A percentile compares a stretch with the other conserved stretches of the same genome.
Conservation (phyloP, 768 basidiomycete species). For the Calocybe cyanea region DNA sequence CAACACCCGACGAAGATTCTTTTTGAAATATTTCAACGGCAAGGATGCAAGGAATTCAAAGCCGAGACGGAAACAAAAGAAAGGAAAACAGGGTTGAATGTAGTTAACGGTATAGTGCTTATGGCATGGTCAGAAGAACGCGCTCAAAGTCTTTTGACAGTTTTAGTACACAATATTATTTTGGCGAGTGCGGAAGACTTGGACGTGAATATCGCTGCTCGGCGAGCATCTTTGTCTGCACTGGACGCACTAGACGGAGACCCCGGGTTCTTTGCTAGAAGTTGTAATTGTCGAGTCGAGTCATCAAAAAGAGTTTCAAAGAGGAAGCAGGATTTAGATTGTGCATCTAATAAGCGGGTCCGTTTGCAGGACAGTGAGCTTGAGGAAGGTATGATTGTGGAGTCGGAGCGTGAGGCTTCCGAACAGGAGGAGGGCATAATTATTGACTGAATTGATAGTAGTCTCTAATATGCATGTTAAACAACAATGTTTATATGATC, state of each 20-base stretch:
- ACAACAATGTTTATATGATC: background rate
- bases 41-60: constrained; percentile 66
- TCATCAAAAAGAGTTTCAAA: constrained; percentile 25
- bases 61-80: constrained; percentile 45
- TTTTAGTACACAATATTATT: constrained; percentile 62
- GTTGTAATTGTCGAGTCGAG: constrained; percentile 62
- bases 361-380: constrained; percentile 12
- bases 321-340: constrained; percentile 20
- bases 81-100: constrained; percentile 3
- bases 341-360: too few relatives aligned
- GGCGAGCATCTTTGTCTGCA: constrained; percentile 60
- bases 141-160: constrained; percentile 31
- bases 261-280: constrained; percentile 53
- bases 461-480: too few relatives aligned
- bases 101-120: constrained; percentile 8
- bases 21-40: constrained; percentile 67
- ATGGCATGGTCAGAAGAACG: constrained; percentile 1
- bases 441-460: constrained; percentile 6
- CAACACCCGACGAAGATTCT: constrained; percentile 76
- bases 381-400: constrained; percentile 11
- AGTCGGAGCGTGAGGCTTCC: background rate
- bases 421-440: constrained; percentile 18
- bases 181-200: constrained; percentile 55
- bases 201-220: constrained; percentile 50
- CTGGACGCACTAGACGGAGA: constrained; percentile 68